phyloP scores from a whole-genome alignment of 768 basidiomycete genomes.

The Leccinum variicolor region DNA sequence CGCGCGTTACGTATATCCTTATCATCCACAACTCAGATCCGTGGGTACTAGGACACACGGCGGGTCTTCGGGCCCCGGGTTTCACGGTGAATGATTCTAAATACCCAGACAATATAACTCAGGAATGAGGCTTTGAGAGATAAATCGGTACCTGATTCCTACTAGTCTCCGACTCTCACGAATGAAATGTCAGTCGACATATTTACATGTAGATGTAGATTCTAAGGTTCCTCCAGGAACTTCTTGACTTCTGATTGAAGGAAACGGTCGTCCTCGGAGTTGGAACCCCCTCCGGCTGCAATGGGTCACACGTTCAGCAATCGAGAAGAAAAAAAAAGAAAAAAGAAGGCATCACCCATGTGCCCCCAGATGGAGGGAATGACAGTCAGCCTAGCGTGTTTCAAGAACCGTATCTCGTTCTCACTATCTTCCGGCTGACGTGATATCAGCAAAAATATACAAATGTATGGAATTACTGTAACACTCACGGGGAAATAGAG shows the following conservation, averaged over 20 bases:
- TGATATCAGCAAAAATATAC: background rate
- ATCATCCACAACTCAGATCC: background rate
- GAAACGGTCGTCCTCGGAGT: slow-evolving; percentile 39
- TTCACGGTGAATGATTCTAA: background rate
- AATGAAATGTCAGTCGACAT: background rate
- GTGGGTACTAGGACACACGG: background rate
- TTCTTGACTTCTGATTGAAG: slow-evolving; percentile 41
- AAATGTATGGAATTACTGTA: slow-evolving; percentile 26
- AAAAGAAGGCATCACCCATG: slow-evolving; percentile 34
- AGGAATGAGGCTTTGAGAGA: background rate
- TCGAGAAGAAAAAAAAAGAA: background rate
- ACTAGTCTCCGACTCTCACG: background rate
- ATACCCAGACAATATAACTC: background rate
- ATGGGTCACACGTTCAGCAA: background rate
- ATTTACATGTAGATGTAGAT: background rate
- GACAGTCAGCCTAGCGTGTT: slow-evolving; percentile 42
- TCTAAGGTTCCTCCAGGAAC: slow-evolving; percentile 39
- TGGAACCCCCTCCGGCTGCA: slow-evolving; percentile 44
- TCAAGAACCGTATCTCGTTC: slow-evolving; percentile 41
- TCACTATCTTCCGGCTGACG: slow-evolving; percentile 54
- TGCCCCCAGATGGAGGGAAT: slow-evolving; percentile 60
- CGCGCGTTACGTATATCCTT: background rate
- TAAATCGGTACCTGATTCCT: background rate
- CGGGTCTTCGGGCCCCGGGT: background rate
- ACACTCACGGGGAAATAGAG: slow-evolving; percentile 52